These are phyloP conservation scores for Phytomonas francai DNA, from an alignment of 208 protist species.

Conservation along the genomic window DNA sequence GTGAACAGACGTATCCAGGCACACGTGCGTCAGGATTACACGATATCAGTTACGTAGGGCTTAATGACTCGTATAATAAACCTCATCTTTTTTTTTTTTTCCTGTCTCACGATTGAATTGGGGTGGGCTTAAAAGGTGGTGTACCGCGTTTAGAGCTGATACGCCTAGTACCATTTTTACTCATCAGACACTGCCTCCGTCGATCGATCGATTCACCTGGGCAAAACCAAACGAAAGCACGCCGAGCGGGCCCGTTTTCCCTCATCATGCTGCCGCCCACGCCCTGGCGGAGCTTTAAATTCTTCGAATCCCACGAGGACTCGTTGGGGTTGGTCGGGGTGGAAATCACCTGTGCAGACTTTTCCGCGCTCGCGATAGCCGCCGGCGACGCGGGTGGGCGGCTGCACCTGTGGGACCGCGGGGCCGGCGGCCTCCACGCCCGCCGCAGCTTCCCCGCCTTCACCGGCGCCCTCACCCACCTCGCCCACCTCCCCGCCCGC, in stretches of 20 bases:
- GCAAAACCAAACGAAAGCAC: too few species aligned
- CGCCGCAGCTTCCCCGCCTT: slow-evolving; percentile 40
- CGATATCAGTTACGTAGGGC: too few species aligned
- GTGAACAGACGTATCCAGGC: neutral
- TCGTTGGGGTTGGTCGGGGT: slow-evolving; percentile 20
- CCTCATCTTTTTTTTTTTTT: neutral
- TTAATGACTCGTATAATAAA: too few species aligned
- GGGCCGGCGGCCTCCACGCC: slow-evolving; percentile 12
- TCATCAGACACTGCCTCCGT: too few species aligned
- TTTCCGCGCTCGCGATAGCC: slow-evolving; percentile 72
- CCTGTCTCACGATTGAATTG: neutral
- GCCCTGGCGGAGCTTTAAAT: slow-evolving; percentile 41
- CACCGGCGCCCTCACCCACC: slow-evolving; percentile 54
- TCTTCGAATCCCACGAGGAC: slow-evolving; percentile 44
- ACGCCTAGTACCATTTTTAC: neutral
- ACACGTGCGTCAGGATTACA: neutral
- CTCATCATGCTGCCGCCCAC: slow-evolving; percentile 11
- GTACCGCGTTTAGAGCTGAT: too few species aligned
- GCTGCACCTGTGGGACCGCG: slow-evolving; percentile 65
- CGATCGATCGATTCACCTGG: too few species aligned
- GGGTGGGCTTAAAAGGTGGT: too few species aligned
- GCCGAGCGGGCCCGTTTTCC: too few species aligned
- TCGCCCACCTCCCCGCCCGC: neutral
- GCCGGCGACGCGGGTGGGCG: slow-evolving; percentile 77
- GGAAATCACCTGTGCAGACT: slow-evolving; percentile 60